These are phyloP conservation scores for Sporothrix protearum DNA, from an alignment of 2,329 filamentous ascomycete species.

Conservation along the genomic window DNA sequence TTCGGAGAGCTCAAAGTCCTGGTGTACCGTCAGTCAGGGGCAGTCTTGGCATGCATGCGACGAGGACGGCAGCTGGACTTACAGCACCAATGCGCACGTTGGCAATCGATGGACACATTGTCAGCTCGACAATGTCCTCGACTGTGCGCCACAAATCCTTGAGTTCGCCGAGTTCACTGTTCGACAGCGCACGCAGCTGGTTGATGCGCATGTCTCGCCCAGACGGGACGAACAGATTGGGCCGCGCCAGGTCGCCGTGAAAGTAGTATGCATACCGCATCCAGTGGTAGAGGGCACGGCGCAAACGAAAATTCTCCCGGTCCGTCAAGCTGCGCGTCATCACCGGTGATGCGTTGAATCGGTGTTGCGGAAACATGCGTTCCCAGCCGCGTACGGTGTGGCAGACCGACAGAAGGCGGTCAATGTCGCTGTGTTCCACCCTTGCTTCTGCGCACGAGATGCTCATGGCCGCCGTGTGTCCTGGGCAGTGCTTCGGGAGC, in stretches of 20 bases:
- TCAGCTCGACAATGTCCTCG: conserved; percentile 43
- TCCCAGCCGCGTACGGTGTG: conserved; percentile 41
- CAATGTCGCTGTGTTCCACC: conserved; percentile 32
- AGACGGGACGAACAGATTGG: conserved; percentile 26
- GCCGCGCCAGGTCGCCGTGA: conserved; percentile 42
- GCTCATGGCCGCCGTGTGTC: conserved; percentile 2
- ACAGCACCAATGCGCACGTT: conserved; percentile 37
- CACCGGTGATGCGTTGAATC: conserved; percentile 43
- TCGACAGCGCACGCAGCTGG: conserved; percentile 45
- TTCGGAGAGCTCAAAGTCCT: conserved; percentile 30
- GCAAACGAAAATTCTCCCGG: conserved; percentile 46
- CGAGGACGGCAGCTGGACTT: conserved; percentile 25
- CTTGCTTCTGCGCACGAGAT: conserved; percentile 21
- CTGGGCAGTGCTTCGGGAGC: conserved; percentile 18
- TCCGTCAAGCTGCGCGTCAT: conserved; percentile 42
- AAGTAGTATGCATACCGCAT: conserved; percentile 54
- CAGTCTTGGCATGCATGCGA: neutral
- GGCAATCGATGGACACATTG: conserved; percentile 47
- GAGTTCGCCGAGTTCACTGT: conserved; percentile 44
- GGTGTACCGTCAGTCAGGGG: neutral
- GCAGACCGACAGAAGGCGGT: conserved; percentile 34
- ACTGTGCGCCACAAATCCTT: conserved; percentile 46
- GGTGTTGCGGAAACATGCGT: conserved; percentile 37
- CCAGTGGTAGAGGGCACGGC: conserved; percentile 52
- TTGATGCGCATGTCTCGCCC: conserved; percentile 40